Conservation (phyloP, 805 yeast genomes). For the Zygotorulaspora florentina region DNA sequence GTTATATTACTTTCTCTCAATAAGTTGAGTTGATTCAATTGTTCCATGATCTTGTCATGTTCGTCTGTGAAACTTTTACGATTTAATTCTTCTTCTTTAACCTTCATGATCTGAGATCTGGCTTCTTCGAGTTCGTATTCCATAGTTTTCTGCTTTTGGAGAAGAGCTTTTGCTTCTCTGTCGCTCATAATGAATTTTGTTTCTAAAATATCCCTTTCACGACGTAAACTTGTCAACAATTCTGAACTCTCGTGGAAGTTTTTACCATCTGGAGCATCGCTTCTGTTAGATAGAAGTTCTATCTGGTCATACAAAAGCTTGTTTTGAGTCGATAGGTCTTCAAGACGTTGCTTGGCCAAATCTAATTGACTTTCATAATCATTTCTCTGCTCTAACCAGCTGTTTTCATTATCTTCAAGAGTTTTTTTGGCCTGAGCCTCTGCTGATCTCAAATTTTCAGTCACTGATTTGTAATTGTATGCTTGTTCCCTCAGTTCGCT, state of each 20-base stretch:
- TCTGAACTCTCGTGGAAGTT: slow-evolving; percentile 41
- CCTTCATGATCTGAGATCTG: slow-evolving; percentile 43
- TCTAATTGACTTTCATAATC: slow-evolving; percentile 46
- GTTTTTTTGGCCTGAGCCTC: slow-evolving; percentile 33
- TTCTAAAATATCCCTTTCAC: slow-evolving; percentile 69
- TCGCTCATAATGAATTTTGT: slow-evolving; percentile 49
- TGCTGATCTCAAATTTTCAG: slow-evolving; percentile 25
- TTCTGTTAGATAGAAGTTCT: slow-evolving; percentile 38
- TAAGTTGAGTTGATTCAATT: slow-evolving; percentile 57
- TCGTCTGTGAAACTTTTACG: slow-evolving; percentile 29
- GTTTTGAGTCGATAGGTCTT: slow-evolving; percentile 65
- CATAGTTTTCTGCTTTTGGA: slow-evolving; percentile 46
- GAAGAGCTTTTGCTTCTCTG: slow-evolving; percentile 52
- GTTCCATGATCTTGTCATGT: slow-evolving; percentile 46
- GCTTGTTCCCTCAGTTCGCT: slow-evolving; percentile 40
- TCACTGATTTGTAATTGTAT: slow-evolving; percentile 28
- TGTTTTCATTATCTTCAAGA: slow-evolving; percentile 38
- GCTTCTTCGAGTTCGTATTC: slow-evolving; percentile 50
- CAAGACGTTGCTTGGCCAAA: slow-evolving; percentile 42
- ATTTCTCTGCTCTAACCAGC: slow-evolving; percentile 44
- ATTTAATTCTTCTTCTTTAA: slow-evolving; percentile 34
- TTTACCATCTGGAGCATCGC: slow-evolving; percentile 1
- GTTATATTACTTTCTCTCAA: slow-evolving; percentile 66
- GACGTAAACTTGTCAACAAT: slow-evolving; percentile 58
- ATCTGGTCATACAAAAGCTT: slow-evolving; percentile 63